Base-by-base conservation (phyloP, 2,329 filamentous ascomycete genomes). In the Truncatella angustata region DNA sequence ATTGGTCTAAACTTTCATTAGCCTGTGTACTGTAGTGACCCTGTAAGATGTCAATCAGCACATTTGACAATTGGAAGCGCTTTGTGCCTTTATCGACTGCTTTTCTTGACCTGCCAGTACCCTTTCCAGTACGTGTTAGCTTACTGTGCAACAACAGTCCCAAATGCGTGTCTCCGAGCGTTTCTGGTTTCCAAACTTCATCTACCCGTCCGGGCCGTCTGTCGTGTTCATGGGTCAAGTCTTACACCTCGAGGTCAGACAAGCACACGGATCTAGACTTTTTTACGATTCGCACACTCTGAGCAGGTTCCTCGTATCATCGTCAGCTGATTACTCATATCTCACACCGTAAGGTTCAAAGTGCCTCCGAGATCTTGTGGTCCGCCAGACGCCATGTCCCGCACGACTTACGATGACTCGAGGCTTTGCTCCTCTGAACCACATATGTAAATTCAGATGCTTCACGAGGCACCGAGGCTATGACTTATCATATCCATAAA, bases 311-410 rank as follows among this genome's bases (percentile, higher is more conserved):
- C 12, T 46, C n/a, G n/a, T 10, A 10, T 16, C 18, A 24, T 14
- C 20, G 26, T 46, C 43, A 46, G 43, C 43, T 46, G 43, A 46
- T 28, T 16, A 18, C 43, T 46, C 43, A 46, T 28, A 46, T 32
- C 43, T 46, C 43, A 32, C 26, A 21, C 20, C 34, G n/a, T 32
- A 16, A 26, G 26, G 43, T 46, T 34, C 26, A 16, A 32, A 16
- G 43, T 32, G 24, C 23, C 40, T 24, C 26, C 16, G 16, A 35
- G 28, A 35, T 46, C 43, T 46, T 34, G n/a, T n/a, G n/a, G n/a
- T n/a, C n/a, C n/a, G n/a, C n/a, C n/a, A n/a, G n/a, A n/a, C n/a
- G n/a, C n/a, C n/a, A n/a, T n/a, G n/a, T n/a, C n/a, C n/a, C n/a
- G n/a, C n/a, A n/a, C n/a, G n/a, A n/a, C n/a, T n/a, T n/a, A n/a